Evolutionary conservation across 2,329 filamentous ascomycete genomes (phyloP), one percentile per base, ranked within the genome.

Genomic region (Hypoxylon sp.): DNA sequence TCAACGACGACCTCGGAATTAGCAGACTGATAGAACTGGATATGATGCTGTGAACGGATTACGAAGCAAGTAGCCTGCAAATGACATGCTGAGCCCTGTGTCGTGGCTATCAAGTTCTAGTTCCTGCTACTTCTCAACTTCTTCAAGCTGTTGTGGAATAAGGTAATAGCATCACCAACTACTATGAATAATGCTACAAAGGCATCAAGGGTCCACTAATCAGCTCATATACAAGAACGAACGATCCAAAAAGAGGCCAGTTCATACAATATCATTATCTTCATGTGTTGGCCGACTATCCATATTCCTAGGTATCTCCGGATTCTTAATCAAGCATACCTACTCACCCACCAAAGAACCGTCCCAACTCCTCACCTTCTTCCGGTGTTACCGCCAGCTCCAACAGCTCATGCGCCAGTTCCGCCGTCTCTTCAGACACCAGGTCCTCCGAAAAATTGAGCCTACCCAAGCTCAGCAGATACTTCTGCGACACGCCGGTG

Each of bases 341-440:
- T 50, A 0, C 33, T 72, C 56, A 75, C 14, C 72, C 73, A n/a
- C 75, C 78, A 71, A 81, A 81, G 16, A 79, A 76, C 44, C 74
- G 74, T 4, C 76, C 74, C 12, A 81, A 65, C 14, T 77, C 79
- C 59, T 84, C 80, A 1, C 84, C 84, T 59, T 87, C 84, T 40
- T 97, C 92, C 0, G 93, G 91, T 55, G 92, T 96, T 20, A 97
- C 87, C 2, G 89, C 87, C 65, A 93, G 83, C 75, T 97, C 93
- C 38, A 98, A 78, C 67, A 99, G 82, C 73, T 91, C 88, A 71
- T 95, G 90, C 2, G 96, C 95, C 78, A 90, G 89, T 68, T 95
- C 92, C 1, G 91, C 87, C 0, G 93, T 92, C 68, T 93, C 92
- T 78, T 97, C 93, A 26, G 96, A 83, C 9, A 96, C 85, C 7